These are phyloP conservation scores for Castanopsis chinensis DNA, from an alignment of 306 rosid genomes.

Conservation along the genomic window DNA sequence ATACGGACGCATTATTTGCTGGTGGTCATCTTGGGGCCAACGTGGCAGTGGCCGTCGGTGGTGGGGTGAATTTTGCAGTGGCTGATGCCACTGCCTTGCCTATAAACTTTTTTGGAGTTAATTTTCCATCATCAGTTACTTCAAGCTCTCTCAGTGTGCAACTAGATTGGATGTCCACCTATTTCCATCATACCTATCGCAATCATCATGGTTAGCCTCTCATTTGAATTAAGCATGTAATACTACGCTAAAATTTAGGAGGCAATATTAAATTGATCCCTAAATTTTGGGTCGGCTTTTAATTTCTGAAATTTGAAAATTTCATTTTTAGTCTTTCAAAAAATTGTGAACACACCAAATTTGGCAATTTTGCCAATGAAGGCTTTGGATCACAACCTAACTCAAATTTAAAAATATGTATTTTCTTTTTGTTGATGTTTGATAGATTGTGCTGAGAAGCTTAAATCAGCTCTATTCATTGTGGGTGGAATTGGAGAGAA, in stretches of 20 bases:
- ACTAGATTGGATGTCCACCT: constrained; percentile 22
- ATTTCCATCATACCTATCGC: constrained; percentile 2
- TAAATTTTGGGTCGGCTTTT: too few species aligned
- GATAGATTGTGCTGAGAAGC: constrained; percentile 17
- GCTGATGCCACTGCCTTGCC: constrained; percentile 26
- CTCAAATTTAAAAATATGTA: background rate
- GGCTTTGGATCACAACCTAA: too few species aligned
- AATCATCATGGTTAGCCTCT: background rate
- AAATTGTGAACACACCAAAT: too few species aligned
- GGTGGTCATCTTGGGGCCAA: constrained; percentile 7
- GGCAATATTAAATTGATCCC: too few species aligned
- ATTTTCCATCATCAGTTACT: background rate
- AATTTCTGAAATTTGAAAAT: too few species aligned
- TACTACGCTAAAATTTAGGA: too few species aligned
- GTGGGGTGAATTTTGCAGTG: constrained; percentile 26
- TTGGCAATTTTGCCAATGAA: too few species aligned
- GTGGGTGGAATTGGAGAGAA: constrained; percentile 24
- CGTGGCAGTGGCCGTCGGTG: constrained; percentile 17
- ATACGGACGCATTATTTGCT: background rate
- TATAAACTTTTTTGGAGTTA: background rate
- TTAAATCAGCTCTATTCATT: constrained; percentile 9
- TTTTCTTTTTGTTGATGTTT: background rate
- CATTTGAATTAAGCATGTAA: background rate
- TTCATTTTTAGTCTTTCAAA: too few species aligned
- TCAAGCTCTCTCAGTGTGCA: background rate